Evolutionary conservation across 31 red algal species (phyloP), one percentile per base, ranked within the genome.

Genomic region (Endocladia muricata): DNA sequence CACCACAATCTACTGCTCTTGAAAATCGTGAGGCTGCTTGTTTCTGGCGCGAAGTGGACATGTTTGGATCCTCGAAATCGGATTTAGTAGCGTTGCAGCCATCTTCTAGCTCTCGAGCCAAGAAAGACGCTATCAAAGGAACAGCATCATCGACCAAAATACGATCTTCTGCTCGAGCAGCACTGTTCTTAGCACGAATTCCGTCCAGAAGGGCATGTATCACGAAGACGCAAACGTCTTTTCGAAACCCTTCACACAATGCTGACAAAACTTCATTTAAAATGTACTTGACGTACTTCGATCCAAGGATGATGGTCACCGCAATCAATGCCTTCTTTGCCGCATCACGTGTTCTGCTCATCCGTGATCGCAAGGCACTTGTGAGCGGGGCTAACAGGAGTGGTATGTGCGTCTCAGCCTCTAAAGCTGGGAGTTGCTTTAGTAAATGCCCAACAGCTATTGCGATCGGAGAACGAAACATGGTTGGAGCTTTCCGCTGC

Each of bases 1-100:
- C 69, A 56, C 44, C 72, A 43, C 79, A 86, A 32, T 94, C 91
- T 8, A 57, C 47, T 28, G 91, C 77, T 79, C 73, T 81, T 68
- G 66, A 55, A 8, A 84, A 78, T 22, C 91, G 63, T 5, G 55
- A 69, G 31, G 73, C 51, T 28, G 91, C 84, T 32, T 88, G 78
- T 32, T 81, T 81, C 37, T 79, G 21, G 39, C 83, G 78, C 26
- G 61, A 40, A 30, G 57, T 74, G 3, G 77, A 73, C 26, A 78
- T 78, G 68, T 94, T 94, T 1, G 84, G 83, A 68, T 94, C 82
- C 54, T 94, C 91, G 59, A 78, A 94, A 64, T 94, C 91, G 25
- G 79, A 79, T 55, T 33, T 57, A 32, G 43, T 66, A 21, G 63
- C 70, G 23, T 43, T 38, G 7, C 66, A 63, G 36, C 84, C 91